Evolutionary conservation across 2,329 filamentous ascomycete species (phyloP), one percentile per base, ranked within the genome.

Genomic region (Fusarium decemcellulare): DNA sequence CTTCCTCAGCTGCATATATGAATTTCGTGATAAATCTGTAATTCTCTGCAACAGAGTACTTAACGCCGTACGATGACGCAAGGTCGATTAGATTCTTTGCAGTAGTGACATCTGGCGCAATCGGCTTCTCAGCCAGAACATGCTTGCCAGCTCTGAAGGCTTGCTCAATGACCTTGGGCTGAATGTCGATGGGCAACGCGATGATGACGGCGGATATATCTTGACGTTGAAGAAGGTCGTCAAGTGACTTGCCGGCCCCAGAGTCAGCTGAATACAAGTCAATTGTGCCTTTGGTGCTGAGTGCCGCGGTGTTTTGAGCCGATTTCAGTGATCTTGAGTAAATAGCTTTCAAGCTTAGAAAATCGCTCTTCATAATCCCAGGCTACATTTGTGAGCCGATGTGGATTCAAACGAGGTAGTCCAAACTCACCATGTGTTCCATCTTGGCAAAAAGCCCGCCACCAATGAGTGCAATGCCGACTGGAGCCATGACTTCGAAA

Each of bases 361-460:
- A 32, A 10, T 12, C 16, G n/a, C 37, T 23, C 6, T 43, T 43
- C 39, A 54, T 54, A 12, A 43, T 54, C 27, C 15, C 51, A 12
- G 51, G 51, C 51, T 54, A 4, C 10, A 11, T 2, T 0, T 8
- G 3, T 36, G 4, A 50, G 47, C 16, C 14, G 23, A 7, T 11
- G 12, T 18, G 3, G 10, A n/a, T 43, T 12, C 2, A 14, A 8
- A 5, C 7, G 6, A 8, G 2, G 5, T 2, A 8, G 5, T n/a
- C 32, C 32, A 10, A 15, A 27, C 51, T 43, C n/a, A 54, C 37
- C 27, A 54, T 54, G 39, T 54, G 51, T 42, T 54, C 51, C 51
- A 44, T 43, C 14, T 43, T 54, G 8, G 51, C 51, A 32, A 54
- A 54, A 1, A 44, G 34, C 30, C 47, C 47, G 8, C 47, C 47